These are phyloP conservation scores for Phaeolepiota aurea DNA, from an alignment of 768 basidiomycete genomes.

Conservation along the genomic window DNA sequence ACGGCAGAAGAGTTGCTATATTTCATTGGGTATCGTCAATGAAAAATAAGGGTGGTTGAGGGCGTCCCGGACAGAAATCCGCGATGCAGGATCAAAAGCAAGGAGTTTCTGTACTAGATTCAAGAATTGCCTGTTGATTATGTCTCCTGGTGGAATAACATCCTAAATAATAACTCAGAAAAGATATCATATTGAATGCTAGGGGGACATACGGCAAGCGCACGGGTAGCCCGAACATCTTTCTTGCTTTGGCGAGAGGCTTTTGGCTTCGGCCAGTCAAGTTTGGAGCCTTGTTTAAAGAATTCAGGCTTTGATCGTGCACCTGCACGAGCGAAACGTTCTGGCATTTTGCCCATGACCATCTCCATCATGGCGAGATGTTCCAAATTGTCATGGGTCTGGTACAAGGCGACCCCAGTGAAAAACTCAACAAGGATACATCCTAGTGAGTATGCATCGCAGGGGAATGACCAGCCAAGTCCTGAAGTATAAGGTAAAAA, in stretches of 20 bases:
- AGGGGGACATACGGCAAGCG: slow-evolving; percentile 53
- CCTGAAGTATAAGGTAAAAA: slow-evolving; percentile 38
- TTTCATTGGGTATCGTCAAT: slow-evolving; percentile 57
- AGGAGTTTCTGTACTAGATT: slow-evolving; percentile 84
- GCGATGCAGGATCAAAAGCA: slow-evolving; percentile 82
- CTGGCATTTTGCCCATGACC: slow-evolving; percentile 98
- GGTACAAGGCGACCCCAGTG: slow-evolving; percentile 96
- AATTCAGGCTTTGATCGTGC: slow-evolving; percentile 84
- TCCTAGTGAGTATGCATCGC: slow-evolving; percentile 96
- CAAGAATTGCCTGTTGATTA: slow-evolving; percentile 71
- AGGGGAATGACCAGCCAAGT: slow-evolving; percentile 96
- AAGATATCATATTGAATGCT: slow-evolving; percentile 3
- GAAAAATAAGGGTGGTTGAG: slow-evolving; percentile 84
- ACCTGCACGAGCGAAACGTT: slow-evolving; percentile 69
- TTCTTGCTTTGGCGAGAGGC: slow-evolving; percentile 88
- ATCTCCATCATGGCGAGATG: slow-evolving; percentile 99
- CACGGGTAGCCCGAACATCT: slow-evolving; percentile 81
- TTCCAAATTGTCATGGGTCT: slow-evolving; percentile 98
- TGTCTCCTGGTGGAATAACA: slow-evolving; percentile 73
- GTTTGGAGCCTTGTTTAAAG: slow-evolving; percentile 77
- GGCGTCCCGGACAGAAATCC: slow-evolving; percentile 84
- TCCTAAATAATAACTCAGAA: slow-evolving; percentile 39
- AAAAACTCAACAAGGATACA: slow-evolving; percentile 99
- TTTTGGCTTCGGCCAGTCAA: slow-evolving; percentile 90
- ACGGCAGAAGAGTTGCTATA: too few relatives aligned